Evolutionary conservation across 2,329 filamentous ascomycete genomes (phyloP).

Genomic region (Cladosporium sp.): DNA sequence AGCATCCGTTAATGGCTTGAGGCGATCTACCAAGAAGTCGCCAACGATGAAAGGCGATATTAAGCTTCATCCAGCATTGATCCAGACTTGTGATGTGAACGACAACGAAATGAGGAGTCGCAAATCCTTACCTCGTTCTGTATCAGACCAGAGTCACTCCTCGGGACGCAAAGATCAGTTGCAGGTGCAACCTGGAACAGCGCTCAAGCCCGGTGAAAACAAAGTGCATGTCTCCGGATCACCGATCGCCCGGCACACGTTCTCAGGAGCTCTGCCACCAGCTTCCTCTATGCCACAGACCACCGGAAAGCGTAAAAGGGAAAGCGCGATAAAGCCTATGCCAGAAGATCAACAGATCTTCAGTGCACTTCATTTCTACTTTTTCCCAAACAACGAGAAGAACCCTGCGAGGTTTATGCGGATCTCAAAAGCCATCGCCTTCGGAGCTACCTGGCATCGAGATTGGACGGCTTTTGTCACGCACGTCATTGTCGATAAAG

Average conservation of each 20-base stretch:
- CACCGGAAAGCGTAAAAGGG: conserved; percentile 28
- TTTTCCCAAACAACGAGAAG: conserved; percentile 76
- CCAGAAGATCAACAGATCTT: conserved; percentile 29
- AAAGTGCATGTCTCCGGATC: neutral
- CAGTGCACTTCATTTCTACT: conserved; percentile 44
- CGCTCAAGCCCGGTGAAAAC: neutral
- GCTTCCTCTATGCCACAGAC: conserved; percentile 14
- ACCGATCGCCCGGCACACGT: conserved; percentile 11
- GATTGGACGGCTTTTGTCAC: conserved; percentile 57
- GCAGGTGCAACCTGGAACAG: neutral
- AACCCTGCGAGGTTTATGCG: conserved; percentile 62
- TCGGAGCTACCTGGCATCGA: conserved; percentile 69
- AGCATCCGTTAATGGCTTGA: conserved; percentile 6
- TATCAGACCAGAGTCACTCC: conserved; percentile 20
- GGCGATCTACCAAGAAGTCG: neutral
- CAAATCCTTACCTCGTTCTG: conserved; percentile 20
- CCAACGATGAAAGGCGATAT: neutral
- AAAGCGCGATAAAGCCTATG: conserved; percentile 18
- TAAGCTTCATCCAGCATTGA: neutral
- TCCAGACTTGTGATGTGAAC: neutral
- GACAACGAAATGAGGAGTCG: neutral
- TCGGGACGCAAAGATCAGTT: neutral
- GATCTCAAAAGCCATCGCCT: conserved; percentile 70
- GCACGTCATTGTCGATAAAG: conserved; percentile 74
- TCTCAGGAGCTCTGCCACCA: conserved; percentile 17